Evolutionary conservation across 2,329 filamentous ascomycete species (phyloP), one percentile per base, ranked within the genome.

Genomic region (Clarireedia hainanense): DNA sequence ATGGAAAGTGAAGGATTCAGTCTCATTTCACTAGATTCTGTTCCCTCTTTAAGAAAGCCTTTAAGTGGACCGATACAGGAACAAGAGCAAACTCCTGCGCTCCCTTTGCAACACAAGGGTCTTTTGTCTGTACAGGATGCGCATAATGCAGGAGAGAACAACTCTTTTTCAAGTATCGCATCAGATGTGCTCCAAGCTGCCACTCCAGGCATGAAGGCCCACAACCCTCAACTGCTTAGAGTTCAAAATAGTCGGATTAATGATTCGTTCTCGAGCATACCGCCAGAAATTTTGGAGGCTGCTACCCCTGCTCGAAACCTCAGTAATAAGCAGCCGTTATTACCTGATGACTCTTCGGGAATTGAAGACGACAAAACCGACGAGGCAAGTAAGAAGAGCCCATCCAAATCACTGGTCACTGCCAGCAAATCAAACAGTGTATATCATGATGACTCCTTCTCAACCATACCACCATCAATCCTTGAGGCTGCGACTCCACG

Each of bases 1-100:
- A 71, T 80, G 60, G 78, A 80, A 65, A 80, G 78, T 60, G 78
- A 80, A 69, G 78, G 75, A 3, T 80, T 80, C 58, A 80, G 76
- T 56, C 79, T 80, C 76, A 77, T 80, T 47, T 80, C 78, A 12
- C 67, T 80, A 46, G 74, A 78, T 56, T 77, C 77, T 3, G 66
- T 80, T 23, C 76, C 76, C 5, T 80, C 77, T 3, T 70, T 75
- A 23, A 72, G 72, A 59, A 72, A 75, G 59, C 70, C 73, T 56
- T 64, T 70, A 2, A 67, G 72, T 39, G 71, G 68, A 17, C 67
- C 69, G 42, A 64, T 67, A 30, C 58, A 63, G 14, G 61, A 59
- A 37, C 57, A 56, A 27, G 57, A 58, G 48, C 59, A 56, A 30
- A 54, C 48, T 17, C 30, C 50, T 20, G 20, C 50, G 7, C 57